Conservation (phyloP, 805 yeast genomes). For the Naumovozyma baii region DNA sequence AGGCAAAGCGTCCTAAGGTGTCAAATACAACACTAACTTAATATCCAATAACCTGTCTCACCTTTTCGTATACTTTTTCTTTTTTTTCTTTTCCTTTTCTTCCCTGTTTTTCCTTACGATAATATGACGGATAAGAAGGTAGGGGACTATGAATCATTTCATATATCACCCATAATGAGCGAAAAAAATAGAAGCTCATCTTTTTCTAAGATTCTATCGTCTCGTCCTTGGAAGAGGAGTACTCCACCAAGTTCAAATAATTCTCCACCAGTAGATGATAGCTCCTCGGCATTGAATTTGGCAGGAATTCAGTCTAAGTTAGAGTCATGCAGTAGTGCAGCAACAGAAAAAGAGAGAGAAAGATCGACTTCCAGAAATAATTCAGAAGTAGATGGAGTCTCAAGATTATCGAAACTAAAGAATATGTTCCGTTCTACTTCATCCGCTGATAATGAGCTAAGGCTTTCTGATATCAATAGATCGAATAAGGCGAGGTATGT, state of each 20-base stretch:
- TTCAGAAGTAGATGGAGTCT: not conserved
- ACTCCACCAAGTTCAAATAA: not conserved
- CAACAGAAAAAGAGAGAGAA: slow-evolving; percentile 1
- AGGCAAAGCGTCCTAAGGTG: no score
- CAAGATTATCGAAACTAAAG: slow-evolving; percentile 1
- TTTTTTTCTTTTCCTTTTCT: no score
- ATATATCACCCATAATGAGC: slow-evolving; percentile 8
- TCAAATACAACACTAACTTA: no score
- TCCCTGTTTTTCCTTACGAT: not conserved
- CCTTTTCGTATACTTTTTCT: no score
- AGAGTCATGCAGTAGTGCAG: not conserved
- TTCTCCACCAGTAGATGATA: not conserved
- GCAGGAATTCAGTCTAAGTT: not conserved
- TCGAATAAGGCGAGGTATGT: slow-evolving; percentile 1
- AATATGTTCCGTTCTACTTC: slow-evolving; percentile 11
- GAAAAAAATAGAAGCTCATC: slow-evolving; percentile 20
- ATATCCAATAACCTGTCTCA: no score
- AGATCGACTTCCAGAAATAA: not conserved
- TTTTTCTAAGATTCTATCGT: slow-evolving; percentile 16
- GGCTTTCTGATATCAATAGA: not conserved
- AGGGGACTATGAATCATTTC: slow-evolving; percentile 1
- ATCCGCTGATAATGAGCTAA: not conserved
- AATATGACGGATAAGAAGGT: slow-evolving; percentile 2
- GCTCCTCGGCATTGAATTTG: not conserved
- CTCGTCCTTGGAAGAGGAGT: slow-evolving; percentile 8